Base-by-base conservation (phyloP, 192 early-diverging fungal genomes). In the Thamnidium elegans region DNA sequence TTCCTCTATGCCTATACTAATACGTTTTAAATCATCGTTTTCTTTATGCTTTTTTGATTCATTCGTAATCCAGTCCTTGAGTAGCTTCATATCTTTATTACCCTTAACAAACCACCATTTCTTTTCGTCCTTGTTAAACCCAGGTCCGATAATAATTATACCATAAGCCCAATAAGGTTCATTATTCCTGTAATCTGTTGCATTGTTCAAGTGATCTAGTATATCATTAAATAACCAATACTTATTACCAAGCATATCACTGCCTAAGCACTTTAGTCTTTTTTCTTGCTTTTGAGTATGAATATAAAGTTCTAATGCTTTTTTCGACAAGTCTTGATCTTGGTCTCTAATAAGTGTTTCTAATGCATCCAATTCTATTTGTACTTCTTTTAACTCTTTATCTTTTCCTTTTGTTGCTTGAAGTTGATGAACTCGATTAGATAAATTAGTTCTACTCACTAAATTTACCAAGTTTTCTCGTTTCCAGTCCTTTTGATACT, bases 181-280 rank as follows among this genome's bases (percentile, higher is more conserved):
- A 26, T 14, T 58, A 44, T 64, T 64, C 43, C 58, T 39, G 3
- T 20, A 23, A n/a, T 26, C 21, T 0, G 43, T 9, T 45, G n/a
- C 39, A 30, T 53, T 23, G 21, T 11, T 62, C 10, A 21, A 43
- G 15, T 64, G 51, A 23, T 39, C 51, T 1, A 59, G 46, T 13
- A 67, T 15, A 43, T 70, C 68, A 50, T 39, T 51, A 36, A 70
- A 64, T 39, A 63, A 17, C 59, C 59, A 70, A 21, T 70, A 70
- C 2, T 55, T 9, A 34, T 70, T 70, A 30, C 55, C 55, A 34
- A 44, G 19, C 6, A 21, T 45, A 43, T 55, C 54, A 10, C 15
- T 51, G 0, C 45, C 55, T n/a, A 55, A 17, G 9, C 17, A 42
- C 9, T 56, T n/a, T 8, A 64, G 7, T 39, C 68, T 34, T 17